Percentiles rank a stretch among this genome's conserved stretches.
Conservation (phyloP, 352 stramenopile genomes). For the Phytophthora citrophthora region DNA sequence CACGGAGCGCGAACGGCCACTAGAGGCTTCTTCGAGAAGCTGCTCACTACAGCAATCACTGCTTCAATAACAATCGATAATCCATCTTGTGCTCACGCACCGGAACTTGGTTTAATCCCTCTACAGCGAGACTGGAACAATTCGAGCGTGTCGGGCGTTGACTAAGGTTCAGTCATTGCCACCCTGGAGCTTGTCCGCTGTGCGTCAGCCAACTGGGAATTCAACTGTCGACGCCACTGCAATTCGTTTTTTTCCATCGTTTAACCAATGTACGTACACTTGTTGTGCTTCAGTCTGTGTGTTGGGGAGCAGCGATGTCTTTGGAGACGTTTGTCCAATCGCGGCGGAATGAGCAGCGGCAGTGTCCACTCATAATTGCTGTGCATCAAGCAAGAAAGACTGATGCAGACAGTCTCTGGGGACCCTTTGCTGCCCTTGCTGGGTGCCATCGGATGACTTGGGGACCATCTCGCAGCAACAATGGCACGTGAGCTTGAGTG, state of each 20-base stretch:
- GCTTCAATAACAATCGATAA: no score
- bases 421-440: conserved; percentile 16
- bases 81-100: no score
- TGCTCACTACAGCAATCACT: no score
- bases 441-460: conserved; percentile 10
- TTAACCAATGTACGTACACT: conserved; percentile 3
- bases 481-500: conserved; percentile 4
- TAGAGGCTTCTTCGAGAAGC: no score
- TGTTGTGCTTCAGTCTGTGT: neutral
- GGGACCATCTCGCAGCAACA: conserved; percentile 22
- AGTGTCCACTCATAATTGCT: conserved; percentile 5
- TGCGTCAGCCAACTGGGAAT: conserved; percentile 4
- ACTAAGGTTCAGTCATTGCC: conserved; percentile 3
- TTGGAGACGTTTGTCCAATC: conserved; percentile 27
- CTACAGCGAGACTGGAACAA: conserved; percentile 12
- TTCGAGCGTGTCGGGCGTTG: neutral
- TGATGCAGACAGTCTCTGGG: conserved; percentile 6
- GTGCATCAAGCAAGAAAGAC: conserved; percentile 10
- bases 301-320: neutral
- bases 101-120: conserved; percentile 24
- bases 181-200: conserved; percentile 26
- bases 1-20: no score
- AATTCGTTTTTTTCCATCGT: conserved; percentile 23
- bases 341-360: neutral
- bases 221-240: conserved; percentile 13